These are phyloP conservation scores for Senna siamea DNA, from an alignment of 306 rosid species.

Conservation along the genomic window DNA sequence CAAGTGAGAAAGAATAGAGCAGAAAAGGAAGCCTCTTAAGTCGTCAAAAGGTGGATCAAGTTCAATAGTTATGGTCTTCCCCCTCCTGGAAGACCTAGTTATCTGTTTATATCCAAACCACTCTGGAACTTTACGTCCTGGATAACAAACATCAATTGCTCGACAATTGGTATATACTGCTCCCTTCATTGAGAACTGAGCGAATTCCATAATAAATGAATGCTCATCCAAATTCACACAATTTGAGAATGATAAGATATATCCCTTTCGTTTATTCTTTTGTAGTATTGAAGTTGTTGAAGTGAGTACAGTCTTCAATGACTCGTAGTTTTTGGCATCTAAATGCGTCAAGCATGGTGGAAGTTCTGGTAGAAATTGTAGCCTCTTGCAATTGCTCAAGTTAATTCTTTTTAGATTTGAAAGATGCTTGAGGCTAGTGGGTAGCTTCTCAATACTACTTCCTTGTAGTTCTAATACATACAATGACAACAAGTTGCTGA, in stretches of 20 bases:
- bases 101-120: conserved; percentile 1
- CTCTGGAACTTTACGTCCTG: conserved; percentile 13
- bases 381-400: neutral
- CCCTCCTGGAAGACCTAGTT: too few relatives aligned
- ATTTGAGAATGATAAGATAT: neutral
- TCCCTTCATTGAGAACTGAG: neutral
- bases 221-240: conserved; percentile 1
- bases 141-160: conserved; percentile 5
- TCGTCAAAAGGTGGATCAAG: too few relatives aligned
- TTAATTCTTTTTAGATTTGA: neutral
- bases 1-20: too few relatives aligned
- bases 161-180: neutral
- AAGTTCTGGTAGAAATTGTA: conserved; percentile 24
- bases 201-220: neutral
- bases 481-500: neutral
- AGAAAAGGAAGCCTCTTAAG: too few relatives aligned
- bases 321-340: neutral
- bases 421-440: conserved; percentile 30
- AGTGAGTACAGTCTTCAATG: neutral
- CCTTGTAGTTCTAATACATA: neutral
- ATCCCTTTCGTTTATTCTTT: too few relatives aligned
- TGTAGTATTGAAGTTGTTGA: neutral
- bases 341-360: conserved; percentile 2
- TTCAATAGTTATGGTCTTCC: too few relatives aligned
- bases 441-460: conserved; percentile 29